Percentiles rank a stretch among this genome's conserved stretches.
Evolutionary conservation across 805 yeast species (phyloP).

Genomic region (Torulaspora indica): DNA sequence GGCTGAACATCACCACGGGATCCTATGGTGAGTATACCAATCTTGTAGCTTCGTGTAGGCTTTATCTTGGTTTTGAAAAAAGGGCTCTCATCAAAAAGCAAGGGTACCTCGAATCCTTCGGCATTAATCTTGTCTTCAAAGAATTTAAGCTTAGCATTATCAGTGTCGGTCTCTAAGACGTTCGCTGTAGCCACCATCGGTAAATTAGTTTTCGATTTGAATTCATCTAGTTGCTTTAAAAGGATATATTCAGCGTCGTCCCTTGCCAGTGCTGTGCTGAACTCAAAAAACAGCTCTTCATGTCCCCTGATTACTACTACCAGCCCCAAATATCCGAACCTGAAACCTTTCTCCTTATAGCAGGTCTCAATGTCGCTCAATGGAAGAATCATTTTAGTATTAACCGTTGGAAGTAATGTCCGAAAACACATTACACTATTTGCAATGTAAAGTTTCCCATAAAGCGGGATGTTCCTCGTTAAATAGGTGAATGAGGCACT

Average conservation of each 20-base stretch:
- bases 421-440: conserved; percentile 68
- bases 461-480: conserved; percentile 66
- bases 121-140: conserved; percentile 62
- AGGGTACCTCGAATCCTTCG: conserved; percentile 63
- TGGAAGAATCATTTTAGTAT: conserved; percentile 80
- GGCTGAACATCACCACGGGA: conserved; percentile 98
- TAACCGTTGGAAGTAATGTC: conserved; percentile 70
- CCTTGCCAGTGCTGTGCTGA: conserved; percentile 56
- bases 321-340: conserved; percentile 67
- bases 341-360: conserved; percentile 59
- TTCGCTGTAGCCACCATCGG: conserved; percentile 9
- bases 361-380: conserved; percentile 65
- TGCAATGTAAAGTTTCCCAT: conserved; percentile 79
- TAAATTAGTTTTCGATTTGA: conserved; percentile 23
- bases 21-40: conserved; percentile 81
- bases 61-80: conserved; percentile 45
- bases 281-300: conserved; percentile 74
- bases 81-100: conserved; percentile 64
- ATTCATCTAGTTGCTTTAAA: conserved; percentile 46
- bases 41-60: conserved; percentile 51
- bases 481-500: conserved; percentile 70
- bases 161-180: conserved; percentile 27
- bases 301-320: conserved; percentile 66
- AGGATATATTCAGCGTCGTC: conserved; percentile 66
- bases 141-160: conserved; percentile 57